Evolutionary conservation across 192 early-diverging fungal species (phyloP).

Genomic region (Entomortierella beljakovae): DNA sequence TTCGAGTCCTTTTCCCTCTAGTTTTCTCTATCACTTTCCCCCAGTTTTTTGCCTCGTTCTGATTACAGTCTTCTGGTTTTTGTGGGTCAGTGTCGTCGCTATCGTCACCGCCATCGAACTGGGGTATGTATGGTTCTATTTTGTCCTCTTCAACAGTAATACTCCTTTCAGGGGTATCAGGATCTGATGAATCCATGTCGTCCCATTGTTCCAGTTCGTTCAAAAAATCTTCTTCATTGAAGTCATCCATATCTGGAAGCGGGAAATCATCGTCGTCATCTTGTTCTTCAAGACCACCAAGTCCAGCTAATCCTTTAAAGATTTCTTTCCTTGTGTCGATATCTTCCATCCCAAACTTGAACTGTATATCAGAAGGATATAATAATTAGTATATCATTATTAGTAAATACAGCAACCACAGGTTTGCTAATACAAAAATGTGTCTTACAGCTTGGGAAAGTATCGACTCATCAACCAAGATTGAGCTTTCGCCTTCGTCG

Average conservation of each 20-base stretch:
- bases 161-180: not conserved
- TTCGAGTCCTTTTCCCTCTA: constrained; percentile 10
- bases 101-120: constrained; percentile 43
- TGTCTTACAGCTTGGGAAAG: constrained; percentile 40
- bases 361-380: not conserved
- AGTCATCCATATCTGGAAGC: constrained; percentile 26
- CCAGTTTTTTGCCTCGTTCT: constrained; percentile 3
- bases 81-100: not conserved
- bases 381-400: not conserved
- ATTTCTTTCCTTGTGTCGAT: constrained; percentile 23
- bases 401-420: no score
- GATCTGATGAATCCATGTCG: constrained; percentile 3
- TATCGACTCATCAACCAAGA: constrained; percentile 42
- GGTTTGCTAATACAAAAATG: no score
- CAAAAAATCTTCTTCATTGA: constrained; percentile 32
- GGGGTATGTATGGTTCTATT: constrained; percentile 11
- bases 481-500: constrained; percentile 37
- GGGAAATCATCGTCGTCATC: constrained; percentile 35
- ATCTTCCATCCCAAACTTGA: constrained; percentile 4
- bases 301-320: constrained; percentile 27
- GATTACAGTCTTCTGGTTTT: not conserved
- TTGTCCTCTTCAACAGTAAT: not conserved
- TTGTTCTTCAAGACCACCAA: constrained; percentile 28
- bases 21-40: not conserved
- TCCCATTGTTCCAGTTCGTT: constrained; percentile 36